phyloP scores from a whole-genome alignment of 208 protist genomes.

The Leishmania lainsoni region DNA sequence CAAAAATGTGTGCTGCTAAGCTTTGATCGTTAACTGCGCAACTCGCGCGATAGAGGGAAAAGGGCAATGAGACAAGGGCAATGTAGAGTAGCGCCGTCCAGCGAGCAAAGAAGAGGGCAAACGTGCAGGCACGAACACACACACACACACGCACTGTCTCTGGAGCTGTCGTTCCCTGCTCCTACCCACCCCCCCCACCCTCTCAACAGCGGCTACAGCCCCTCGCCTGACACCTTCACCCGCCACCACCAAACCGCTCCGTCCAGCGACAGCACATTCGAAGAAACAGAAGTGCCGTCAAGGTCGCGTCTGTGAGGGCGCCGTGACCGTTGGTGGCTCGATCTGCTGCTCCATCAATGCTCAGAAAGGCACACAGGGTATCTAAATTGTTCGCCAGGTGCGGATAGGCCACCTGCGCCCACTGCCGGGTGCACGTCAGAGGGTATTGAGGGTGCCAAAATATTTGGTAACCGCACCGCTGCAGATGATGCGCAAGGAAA shows the following conservation, averaged over 20 bases:
- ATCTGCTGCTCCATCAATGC: slow-evolving; percentile 34
- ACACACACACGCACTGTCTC: background rate
- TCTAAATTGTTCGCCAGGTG: slow-evolving; percentile 43
- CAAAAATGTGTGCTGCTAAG: background rate
- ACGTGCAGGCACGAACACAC: background rate
- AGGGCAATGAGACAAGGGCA: background rate
- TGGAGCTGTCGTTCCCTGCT: background rate
- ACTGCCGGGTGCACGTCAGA: slow-evolving; percentile 54
- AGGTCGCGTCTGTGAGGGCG: slow-evolving; percentile 54
- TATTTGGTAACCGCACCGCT: slow-evolving; percentile 42
- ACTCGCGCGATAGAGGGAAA: background rate
- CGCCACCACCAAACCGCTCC: slow-evolving; percentile 6
- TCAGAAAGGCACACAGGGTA: slow-evolving; percentile 39
- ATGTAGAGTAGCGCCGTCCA: background rate
- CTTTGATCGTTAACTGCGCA: background rate
- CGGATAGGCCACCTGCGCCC: slow-evolving; percentile 52
- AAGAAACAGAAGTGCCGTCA: slow-evolving; percentile 64
- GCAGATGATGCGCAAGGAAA: slow-evolving; percentile 45
- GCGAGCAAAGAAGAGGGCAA: background rate
- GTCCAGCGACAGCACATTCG: slow-evolving; percentile 20
- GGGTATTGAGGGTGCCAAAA: slow-evolving; percentile 52
- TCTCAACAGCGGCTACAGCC: background rate
- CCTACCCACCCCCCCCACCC: background rate
- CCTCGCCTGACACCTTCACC: background rate
- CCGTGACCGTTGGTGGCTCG: slow-evolving; percentile 36